Conservation (phyloP, 2,329 filamentous ascomycete genomes). For the Parastagonospora nodorum region DNA sequence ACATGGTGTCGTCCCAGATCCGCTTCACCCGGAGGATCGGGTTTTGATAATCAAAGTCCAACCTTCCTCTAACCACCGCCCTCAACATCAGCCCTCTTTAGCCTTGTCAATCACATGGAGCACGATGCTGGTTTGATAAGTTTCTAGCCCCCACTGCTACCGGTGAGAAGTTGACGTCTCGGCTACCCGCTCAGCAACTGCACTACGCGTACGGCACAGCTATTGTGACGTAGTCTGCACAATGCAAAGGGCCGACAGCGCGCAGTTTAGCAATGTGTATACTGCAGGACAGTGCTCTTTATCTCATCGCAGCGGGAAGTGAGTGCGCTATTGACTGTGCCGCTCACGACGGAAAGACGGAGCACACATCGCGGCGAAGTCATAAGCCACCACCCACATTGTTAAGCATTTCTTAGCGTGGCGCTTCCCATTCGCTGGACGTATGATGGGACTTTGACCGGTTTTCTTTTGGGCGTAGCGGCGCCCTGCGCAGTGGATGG, state of each 20-base stretch:
- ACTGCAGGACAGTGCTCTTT: constrained; percentile 14
- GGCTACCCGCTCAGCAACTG: constrained; percentile 7
- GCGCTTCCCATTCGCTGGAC: background rate
- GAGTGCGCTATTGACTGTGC: constrained; percentile 1
- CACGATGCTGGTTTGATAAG: constrained; percentile 1
- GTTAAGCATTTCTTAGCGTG: constrained; percentile 2
- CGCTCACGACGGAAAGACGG: background rate
- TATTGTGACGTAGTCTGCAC: background rate
- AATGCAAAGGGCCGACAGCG: constrained; percentile 8
- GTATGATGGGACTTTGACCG: constrained; percentile 2
- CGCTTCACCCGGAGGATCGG: background rate
- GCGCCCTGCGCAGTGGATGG: constrained; percentile 3
- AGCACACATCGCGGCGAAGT: background rate
- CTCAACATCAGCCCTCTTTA: constrained; percentile 3
- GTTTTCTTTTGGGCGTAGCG: constrained; percentile 6
- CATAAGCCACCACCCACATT: constrained; percentile 8
- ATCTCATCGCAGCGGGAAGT: constrained; percentile 2
- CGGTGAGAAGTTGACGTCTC: constrained; percentile 15
- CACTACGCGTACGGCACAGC: constrained; percentile 3
- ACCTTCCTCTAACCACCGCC: background rate
- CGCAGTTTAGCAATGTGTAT: constrained; percentile 14
- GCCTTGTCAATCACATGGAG: constrained; percentile 2
- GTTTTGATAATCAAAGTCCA: background rate
- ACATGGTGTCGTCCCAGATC: background rate
- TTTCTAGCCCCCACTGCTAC: constrained; percentile 25